Percentiles rank a stretch among this genome's conserved stretches.
These are phyloP conservation scores for Gamsiella multidivaricata DNA, from an alignment of 192 early-diverging fungal species.

Conservation along the genomic window DNA sequence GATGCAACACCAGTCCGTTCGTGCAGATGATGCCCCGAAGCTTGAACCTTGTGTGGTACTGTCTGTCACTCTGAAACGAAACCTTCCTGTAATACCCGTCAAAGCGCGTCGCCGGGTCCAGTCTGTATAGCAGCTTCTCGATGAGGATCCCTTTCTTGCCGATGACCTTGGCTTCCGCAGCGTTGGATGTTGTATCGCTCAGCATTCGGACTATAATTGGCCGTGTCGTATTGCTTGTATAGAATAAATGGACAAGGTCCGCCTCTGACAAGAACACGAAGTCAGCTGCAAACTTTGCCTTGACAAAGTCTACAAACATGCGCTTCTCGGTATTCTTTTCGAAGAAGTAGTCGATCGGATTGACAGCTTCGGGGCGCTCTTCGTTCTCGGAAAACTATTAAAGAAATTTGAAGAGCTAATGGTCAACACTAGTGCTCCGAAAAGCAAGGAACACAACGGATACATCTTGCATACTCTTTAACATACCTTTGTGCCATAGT, in stretches of 20 bases:
- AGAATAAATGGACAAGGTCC: neutral
- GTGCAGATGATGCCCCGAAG: constrained; percentile 3
- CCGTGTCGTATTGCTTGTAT: neutral
- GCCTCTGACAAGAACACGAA: neutral
- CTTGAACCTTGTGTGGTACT: neutral
- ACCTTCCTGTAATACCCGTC: neutral
- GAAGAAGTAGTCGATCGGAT: neutral
- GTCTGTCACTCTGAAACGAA: neutral
- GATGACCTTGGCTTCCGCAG: neutral
- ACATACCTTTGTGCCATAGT: too few species aligned
- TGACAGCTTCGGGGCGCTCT: neutral
- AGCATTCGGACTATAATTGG: neutral
- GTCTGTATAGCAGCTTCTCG: neutral
- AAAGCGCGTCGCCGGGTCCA: neutral
- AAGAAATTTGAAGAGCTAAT: too few species aligned
- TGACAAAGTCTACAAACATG: neutral
- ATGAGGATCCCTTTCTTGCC: neutral
- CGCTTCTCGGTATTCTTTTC: neutral
- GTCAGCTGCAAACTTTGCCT: neutral
- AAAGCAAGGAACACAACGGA: too few species aligned
- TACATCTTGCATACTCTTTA: too few species aligned
- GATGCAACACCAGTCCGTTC: neutral
- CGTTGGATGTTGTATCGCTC: neutral
- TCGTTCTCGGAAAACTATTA: neutral
- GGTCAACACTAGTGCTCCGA: too few species aligned